Evolutionary conservation across 2,329 filamentous ascomycete genomes (phyloP).

Genomic region (Xenosphaeropsis pyriputrescens): DNA sequence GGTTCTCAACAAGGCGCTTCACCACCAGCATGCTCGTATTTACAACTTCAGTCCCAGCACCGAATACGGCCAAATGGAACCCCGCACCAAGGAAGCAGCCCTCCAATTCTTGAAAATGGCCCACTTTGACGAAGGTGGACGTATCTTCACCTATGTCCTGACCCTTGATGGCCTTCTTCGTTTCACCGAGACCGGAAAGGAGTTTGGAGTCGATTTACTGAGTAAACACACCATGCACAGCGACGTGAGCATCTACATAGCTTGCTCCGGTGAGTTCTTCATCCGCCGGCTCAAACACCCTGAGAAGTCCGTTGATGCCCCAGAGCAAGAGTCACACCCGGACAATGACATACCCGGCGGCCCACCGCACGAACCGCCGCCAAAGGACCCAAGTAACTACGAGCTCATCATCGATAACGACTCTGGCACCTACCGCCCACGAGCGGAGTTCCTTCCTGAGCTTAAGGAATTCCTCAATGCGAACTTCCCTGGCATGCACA

Average conservation of each 20-base stretch:
- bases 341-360: constrained; percentile 29
- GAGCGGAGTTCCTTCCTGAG: constrained; percentile 57
- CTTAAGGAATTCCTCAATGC: constrained; percentile 54
- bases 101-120: constrained; percentile 73
- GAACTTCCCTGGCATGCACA: constrained; percentile 65
- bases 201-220: constrained; percentile 85
- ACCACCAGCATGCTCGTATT: constrained; percentile 77
- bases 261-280: constrained; percentile 88
- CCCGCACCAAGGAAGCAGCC: constrained; percentile 56
- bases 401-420: constrained; percentile 92
- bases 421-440: constrained; percentile 82
- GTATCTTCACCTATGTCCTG: constrained; percentile 84
- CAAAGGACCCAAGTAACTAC: constrained; percentile 42
- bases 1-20: constrained; percentile 70
- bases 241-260: constrained; percentile 80
- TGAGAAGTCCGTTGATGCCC: constrained; percentile 24
- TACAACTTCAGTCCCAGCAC: constrained; percentile 80
- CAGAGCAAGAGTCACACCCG: constrained; percentile 36
- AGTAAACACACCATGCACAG: constrained; percentile 97
- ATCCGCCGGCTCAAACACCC: constrained; percentile 53
- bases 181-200: constrained; percentile 91
- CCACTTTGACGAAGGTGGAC: constrained; percentile 73
- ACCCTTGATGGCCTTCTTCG: constrained; percentile 76
- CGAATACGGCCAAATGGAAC: constrained; percentile 51
- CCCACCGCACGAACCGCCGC: constrained; percentile 27